Evolutionary conservation across 345 rosid genomes (phyloP).

Genomic region (Eutrema yunnanense): DNA sequence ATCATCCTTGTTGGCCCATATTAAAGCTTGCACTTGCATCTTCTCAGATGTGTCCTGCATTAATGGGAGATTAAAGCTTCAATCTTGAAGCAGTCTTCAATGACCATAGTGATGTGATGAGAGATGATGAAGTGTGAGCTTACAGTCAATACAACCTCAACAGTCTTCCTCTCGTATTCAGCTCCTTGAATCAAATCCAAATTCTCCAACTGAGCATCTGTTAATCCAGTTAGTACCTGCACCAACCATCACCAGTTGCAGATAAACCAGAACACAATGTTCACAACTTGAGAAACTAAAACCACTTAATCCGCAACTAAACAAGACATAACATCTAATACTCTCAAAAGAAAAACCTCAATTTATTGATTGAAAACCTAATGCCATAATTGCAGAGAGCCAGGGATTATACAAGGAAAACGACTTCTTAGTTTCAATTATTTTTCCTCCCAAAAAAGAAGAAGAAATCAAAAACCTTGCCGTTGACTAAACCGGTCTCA

Average conservation of each 20-base stretch:
- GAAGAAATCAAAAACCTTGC: conserved; percentile 26
- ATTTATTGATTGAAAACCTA: too few relatives aligned
- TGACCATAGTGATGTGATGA: too few relatives aligned
- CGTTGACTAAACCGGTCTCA: conserved; percentile 38
- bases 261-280: too few relatives aligned
- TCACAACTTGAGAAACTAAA: too few relatives aligned
- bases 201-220: conserved; percentile 46
- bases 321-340: too few relatives aligned
- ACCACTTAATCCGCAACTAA: too few relatives aligned
- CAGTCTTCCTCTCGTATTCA: conserved; percentile 59
- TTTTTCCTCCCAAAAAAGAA: neutral
- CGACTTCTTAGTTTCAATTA: too few relatives aligned
- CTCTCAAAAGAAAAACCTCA: too few relatives aligned
- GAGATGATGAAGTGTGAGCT: neutral
- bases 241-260: neutral
- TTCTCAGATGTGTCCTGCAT: conserved; percentile 46
- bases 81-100: neutral
- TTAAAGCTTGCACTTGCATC: conserved; percentile 45
- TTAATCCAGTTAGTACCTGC: conserved; percentile 71
- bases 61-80: neutral
- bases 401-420: too few relatives aligned
- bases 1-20: conserved; percentile 60
- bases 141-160: conserved; percentile 41
- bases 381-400: neutral
- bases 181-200: conserved; percentile 69